Evolutionary conservation across 2,329 filamentous ascomycete genomes (phyloP).

Genomic region (Trichoderma sp.): DNA sequence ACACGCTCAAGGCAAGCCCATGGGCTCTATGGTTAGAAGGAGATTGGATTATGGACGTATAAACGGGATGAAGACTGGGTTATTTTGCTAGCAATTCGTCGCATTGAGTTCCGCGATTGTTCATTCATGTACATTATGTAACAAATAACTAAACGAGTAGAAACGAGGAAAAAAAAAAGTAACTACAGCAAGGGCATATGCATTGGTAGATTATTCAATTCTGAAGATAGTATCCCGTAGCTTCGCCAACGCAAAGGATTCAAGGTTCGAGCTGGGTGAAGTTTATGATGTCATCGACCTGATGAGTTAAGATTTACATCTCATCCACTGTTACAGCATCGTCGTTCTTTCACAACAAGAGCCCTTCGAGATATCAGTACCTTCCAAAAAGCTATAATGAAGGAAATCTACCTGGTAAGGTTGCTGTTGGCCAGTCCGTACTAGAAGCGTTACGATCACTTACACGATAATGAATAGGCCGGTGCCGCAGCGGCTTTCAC

Average conservation of each 20-base stretch:
- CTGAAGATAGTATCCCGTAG: not conserved
- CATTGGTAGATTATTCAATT: not conserved
- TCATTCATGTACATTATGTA: slow-evolving; percentile 7
- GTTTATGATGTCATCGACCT: slow-evolving; percentile 22
- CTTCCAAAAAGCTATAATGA: not conserved
- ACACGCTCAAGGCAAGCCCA: slow-evolving; percentile 28
- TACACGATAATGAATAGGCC: slow-evolving; percentile 57
- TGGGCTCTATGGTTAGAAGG: slow-evolving; percentile 1
- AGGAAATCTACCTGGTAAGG: slow-evolving; percentile 42
- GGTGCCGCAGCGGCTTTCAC: slow-evolving; percentile 84
- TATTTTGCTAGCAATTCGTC: not conserved
- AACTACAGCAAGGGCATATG: not conserved
- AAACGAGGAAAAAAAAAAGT: not conserved
- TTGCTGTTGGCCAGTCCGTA: no score
- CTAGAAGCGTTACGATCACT: not conserved
- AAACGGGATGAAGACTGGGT: not conserved
- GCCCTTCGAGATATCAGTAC: not conserved
- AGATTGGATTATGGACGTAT: not conserved
- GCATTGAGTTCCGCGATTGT: not conserved
- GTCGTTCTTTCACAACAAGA: not conserved
- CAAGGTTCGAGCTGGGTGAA: not conserved
- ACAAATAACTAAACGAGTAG: not conserved
- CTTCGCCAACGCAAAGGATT: not conserved
- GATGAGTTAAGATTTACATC: not conserved
- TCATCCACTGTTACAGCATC: not conserved